Evolutionary conservation across 2,329 filamentous ascomycete genomes (phyloP).

Genomic region (Fusarium sp.): DNA sequence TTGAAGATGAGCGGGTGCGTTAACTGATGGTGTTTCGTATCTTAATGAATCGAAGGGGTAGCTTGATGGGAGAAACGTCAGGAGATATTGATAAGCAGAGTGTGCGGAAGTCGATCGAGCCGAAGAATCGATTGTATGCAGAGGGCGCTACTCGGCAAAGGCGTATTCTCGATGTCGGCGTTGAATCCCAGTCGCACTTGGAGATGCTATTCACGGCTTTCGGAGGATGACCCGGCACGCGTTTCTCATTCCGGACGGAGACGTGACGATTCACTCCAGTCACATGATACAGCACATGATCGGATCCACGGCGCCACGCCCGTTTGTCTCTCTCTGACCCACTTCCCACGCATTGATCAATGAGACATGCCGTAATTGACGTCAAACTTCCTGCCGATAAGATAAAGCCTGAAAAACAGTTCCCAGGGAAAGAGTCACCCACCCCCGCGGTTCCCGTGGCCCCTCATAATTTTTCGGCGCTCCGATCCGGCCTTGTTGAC

Average conservation of each 20-base stretch:
- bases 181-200: slow-evolving; percentile 9
- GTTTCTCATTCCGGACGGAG: slow-evolving; percentile 23
- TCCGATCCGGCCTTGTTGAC: slow-evolving; percentile 42
- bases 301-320: slow-evolving; percentile 23
- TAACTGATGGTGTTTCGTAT: neutral
- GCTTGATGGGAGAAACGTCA: neutral
- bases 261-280: slow-evolving; percentile 16
- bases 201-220: slow-evolving; percentile 23
- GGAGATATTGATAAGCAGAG: neutral
- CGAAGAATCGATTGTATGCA: neutral
- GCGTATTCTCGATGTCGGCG: slow-evolving; percentile 26
- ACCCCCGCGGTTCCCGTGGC: slow-evolving; percentile 38
- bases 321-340: neutral
- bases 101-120: neutral
- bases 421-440: neutral
- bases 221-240: slow-evolving; percentile 40
- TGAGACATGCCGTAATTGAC: slow-evolving; percentile 31
- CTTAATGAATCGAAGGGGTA: neutral
- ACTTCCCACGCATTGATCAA: slow-evolving; percentile 8
- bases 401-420: slow-evolving; percentile 33
- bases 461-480: slow-evolving; percentile 46
- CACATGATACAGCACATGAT: slow-evolving; percentile 26
- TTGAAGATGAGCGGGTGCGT: neutral
- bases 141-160: neutral
- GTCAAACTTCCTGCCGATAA: slow-evolving; percentile 38